Evolutionary conservation across 106 monocot species (phyloP).

Genomic region (Posidonia australis): DNA sequence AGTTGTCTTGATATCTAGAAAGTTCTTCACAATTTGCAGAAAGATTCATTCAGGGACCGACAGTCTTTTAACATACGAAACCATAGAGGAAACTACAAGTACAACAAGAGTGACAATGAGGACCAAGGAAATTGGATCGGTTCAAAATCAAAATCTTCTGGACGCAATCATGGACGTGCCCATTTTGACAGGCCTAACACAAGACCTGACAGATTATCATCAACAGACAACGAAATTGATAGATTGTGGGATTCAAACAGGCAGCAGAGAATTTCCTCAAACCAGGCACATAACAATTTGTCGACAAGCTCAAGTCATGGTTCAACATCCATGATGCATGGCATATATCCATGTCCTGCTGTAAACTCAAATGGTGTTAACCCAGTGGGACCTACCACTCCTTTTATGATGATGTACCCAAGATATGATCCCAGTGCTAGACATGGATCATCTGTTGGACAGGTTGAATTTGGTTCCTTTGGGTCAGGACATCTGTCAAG

Average conservation of each 20-base stretch:
- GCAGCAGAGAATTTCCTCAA: slow-evolving; percentile 17
- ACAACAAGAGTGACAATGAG: slow-evolving; percentile 7
- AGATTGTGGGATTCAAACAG: no score
- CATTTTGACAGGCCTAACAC: slow-evolving; percentile 33
- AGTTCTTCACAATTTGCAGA: slow-evolving; percentile 23
- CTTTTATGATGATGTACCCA: no score
- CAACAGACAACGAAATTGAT: slow-evolving; percentile 27
- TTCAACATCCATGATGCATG: no score
- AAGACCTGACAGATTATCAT: slow-evolving; percentile 25
- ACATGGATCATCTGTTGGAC: slow-evolving; percentile 27
- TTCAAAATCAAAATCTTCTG: slow-evolving; percentile 31
- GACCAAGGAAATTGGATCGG: slow-evolving; percentile 28
- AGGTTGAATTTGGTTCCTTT: slow-evolving; percentile 62
- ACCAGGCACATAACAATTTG: no score
- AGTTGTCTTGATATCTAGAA: no score
- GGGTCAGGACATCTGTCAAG: slow-evolving; percentile 26
- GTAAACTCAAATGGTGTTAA: slow-evolving; percentile 25
- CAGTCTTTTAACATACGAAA: slow-evolving; percentile 5
- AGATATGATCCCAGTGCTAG: no score
- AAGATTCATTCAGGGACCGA: slow-evolving; percentile 24
- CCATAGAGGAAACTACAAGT: slow-evolving; percentile 7
- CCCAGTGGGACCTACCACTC: slow-evolving; percentile 7
- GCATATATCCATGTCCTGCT: slow-evolving; percentile 27
- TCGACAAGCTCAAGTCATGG: no score
- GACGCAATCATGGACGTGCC: slow-evolving; percentile 26